Evolutionary conservation across 257 asterid genomes (phyloP).

Genomic region (Penstemon barbatus): DNA sequence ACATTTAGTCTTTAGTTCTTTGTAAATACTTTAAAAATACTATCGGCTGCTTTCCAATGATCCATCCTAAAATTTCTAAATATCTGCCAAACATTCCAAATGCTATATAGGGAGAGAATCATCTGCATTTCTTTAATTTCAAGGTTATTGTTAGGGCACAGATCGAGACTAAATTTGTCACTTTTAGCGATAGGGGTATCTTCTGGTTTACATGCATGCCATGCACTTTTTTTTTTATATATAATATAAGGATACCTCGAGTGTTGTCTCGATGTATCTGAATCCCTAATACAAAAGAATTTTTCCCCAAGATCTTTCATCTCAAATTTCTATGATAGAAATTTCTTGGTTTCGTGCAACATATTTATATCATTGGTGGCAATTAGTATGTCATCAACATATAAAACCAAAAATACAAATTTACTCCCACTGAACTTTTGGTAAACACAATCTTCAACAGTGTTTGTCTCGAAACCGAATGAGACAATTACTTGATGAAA

Average conservation of each 20-base stretch:
- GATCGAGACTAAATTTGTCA: not conserved
- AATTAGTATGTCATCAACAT: not conserved
- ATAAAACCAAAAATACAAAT: not conserved
- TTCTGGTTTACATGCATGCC: not conserved
- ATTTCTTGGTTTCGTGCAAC: too few species aligned
- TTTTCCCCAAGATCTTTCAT: too few species aligned
- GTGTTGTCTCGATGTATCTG: not conserved
- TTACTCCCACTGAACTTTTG: not conserved
- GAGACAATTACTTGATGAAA: too few species aligned
- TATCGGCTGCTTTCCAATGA: too few species aligned
- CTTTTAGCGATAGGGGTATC: not conserved
- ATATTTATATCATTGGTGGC: not conserved
- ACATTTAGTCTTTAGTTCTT: too few species aligned
- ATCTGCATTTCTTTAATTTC: not conserved
- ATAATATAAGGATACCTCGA: not conserved
- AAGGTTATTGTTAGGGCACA: not conserved
- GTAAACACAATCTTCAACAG: not conserved
- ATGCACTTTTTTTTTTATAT: not conserved
- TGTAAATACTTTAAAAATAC: too few species aligned
- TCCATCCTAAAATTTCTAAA: too few species aligned
- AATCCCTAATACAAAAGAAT: not conserved
- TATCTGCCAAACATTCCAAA: too few species aligned
- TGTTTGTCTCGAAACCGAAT: too few species aligned
- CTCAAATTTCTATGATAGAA: too few species aligned
- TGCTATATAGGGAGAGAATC: too few species aligned